Base-by-base conservation (phyloP, 768 basidiomycete genomes). In the Leccinum aurantiacum region DNA sequence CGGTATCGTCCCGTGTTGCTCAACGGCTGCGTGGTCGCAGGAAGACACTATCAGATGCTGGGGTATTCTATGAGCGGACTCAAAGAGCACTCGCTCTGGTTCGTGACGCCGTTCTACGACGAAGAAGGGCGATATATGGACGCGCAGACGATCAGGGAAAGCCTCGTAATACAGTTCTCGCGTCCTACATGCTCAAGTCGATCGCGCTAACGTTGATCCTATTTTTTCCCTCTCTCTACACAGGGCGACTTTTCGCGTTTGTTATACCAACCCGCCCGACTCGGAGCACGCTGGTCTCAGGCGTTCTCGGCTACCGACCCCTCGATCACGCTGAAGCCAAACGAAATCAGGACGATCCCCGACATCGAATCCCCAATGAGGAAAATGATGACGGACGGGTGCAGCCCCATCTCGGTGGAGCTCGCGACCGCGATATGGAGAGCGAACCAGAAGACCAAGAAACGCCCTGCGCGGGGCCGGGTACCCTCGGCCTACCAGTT, bases 21-120 rank as follows among this genome's bases (percentile, higher is more conserved):
- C 29, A 46, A 64, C 0, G 80, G 80, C 0, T 66, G 76, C 10
- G 19, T 17, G 4, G 69, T 84, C 11, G 83, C 77, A 3, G 82
- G 82, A 8, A 74, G 82, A 31, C 60, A 61, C 0, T 84, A 77
- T 62, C 60, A 80, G 3, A 77, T 84, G 65, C 65, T 84, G 25
- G 83, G 79, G 4, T 84, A 84, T 58, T 83, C 82, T 3, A 81
- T 80, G 76, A 82, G 80, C 53, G 82, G 82, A 4, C 69, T 84
- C 56, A 77, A 76, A 60, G 75, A 81, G 47, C 80, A 84, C 54
- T 78, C 79, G 0, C 73, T 83, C 52, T 78, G 77, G 69, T 84
- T 84, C 59, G 79, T 83, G 24, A 73, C 75, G 8, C 76, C 78
- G 0, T 84, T 84, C 57, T 58, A 1, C 1, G 65, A 71, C 17